Evolutionary conservation across 169 alveolate genomes (phyloP).

Genomic region (Babesia divergens): DNA sequence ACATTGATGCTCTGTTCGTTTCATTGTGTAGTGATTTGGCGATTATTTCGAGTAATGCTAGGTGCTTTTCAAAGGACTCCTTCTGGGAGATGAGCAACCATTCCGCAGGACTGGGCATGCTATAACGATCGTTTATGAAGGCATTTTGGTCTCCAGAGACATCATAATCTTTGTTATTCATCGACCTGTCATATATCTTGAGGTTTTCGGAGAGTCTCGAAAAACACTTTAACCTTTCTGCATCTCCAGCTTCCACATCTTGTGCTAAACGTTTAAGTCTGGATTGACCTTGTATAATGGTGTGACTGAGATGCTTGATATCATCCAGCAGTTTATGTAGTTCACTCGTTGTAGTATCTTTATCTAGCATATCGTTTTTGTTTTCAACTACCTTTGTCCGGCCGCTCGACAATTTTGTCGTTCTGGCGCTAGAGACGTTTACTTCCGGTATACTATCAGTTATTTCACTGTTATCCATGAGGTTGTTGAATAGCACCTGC

Average conservation of each 20-base stretch:
- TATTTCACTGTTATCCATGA: slow-evolving; percentile 17
- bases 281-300: slow-evolving; percentile 18
- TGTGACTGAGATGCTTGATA: background rate
- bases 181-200: slow-evolving; percentile 1
- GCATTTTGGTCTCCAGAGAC: background rate
- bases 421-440: background rate
- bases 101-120: slow-evolving; percentile 38
- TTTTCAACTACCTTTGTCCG: background rate
- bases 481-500: slow-evolving; percentile 8
- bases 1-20: background rate
- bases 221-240: slow-evolving; percentile 4
- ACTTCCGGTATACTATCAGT: background rate
- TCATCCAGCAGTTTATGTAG: background rate
- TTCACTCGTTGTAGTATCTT: background rate
- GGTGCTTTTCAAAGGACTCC: slow-evolving; percentile 22
- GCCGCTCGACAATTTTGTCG: background rate
- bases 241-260: slow-evolving; percentile 22
- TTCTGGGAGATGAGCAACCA: slow-evolving; percentile 23
- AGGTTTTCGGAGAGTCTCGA: slow-evolving; percentile 1
- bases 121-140: background rate
- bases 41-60: slow-evolving; percentile 29
- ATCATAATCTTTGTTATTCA: background rate
- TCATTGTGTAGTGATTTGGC: slow-evolving; percentile 17
- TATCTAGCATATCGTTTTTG: background rate
- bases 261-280: slow-evolving; percentile 12